Evolutionary conservation across 139 green algal species (phyloP), one percentile per base, ranked within the genome.

Genomic region (Haematococcus sp.): DNA sequence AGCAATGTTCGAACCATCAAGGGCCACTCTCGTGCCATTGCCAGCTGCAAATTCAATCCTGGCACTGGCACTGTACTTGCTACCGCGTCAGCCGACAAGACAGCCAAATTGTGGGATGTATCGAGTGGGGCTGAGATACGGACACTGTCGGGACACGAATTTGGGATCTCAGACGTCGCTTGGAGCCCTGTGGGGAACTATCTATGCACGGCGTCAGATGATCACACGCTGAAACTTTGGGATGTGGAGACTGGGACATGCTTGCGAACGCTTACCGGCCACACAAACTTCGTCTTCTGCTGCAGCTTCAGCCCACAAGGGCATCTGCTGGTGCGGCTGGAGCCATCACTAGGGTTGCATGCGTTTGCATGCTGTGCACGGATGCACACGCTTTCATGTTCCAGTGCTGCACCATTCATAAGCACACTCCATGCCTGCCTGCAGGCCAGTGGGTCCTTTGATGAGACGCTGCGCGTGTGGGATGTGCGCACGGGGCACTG

Each of bases 381-480:
- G 9, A 61, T 17, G 58, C 70, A 61, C 40, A 49, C 40, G 7
- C 7, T 11, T 19, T 7, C 40, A 49, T 11, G 11, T 11, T 19
- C 40, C 7, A 19, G 40, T 49, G 40, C 7, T 49, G 40, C 40
- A 49, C 40, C 40, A 7, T 19, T 49, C 40, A 49, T 49, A 49
- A 7, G 40, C 40, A 49, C 40, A 7, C 11, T 7, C 40, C 40
- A 49, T 49, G n/a, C 40, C 40, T 28, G 27, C 3, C 27, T 68
- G 40, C 78, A 95, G 87, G 92, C 90, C 3, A 95, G 81, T 23
- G 94, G 88, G 40, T 90, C 83, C 61, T 98, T 96, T 75, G 94
- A 98, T 78, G 94, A 98, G 77, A 96, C 89, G 7, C 71, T 98
- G 25, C 72, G 87, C 3, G 52, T 98, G 60, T 98, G 94, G 94